Evolutionary conservation across 768 basidiomycete genomes (phyloP), one percentile per base, ranked within the genome.

Genomic region (Naganishia vishniacii): DNA sequence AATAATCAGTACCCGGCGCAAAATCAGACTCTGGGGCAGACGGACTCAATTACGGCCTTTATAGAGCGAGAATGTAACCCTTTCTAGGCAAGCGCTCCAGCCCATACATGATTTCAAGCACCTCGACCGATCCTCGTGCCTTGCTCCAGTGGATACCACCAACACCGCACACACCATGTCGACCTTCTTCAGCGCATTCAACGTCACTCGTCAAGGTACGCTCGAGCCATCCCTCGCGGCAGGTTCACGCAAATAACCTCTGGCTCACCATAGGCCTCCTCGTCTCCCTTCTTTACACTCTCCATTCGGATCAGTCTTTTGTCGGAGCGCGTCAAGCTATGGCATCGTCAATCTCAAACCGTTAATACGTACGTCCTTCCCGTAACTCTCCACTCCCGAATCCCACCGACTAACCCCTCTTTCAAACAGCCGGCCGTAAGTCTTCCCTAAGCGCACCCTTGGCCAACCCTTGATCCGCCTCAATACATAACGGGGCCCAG

Each of bases 261-360:
- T 7, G 8, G 7, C 34, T 7, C 7, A 15, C 7, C 8, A 37
- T 37, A 37, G 34, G 8, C 7, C 34, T 15, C 8, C 34, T 15
- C 34, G 7, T 7, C 34, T 15, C 7, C 7, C 15, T 15, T 7
- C 34, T 37, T 37, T 7, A 37, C 34, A 15, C 34, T 15, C 34
- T 37, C 34, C 15, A 7, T 7, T 37, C 34, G 34, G 7, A 37
- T 37, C 34, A 61, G 67, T 59, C 26, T 70, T 70, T 56, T 58
- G 40, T 51, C 58, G 61, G 0, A n/a, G 47, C 1, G 15, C 20
- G 13, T 7, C 15, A 6, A 49, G 37, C 6, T 81, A 88, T 76
- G 94, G 89, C 1, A 87, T 95, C 67, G 93, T 97, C 48, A 98
- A 98, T 75, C 84, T 95, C 66, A 95, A 91, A 71, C 94, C 93